Conservation (phyloP, 768 basidiomycete genomes). For the Fistulinella prunicolor region DNA sequence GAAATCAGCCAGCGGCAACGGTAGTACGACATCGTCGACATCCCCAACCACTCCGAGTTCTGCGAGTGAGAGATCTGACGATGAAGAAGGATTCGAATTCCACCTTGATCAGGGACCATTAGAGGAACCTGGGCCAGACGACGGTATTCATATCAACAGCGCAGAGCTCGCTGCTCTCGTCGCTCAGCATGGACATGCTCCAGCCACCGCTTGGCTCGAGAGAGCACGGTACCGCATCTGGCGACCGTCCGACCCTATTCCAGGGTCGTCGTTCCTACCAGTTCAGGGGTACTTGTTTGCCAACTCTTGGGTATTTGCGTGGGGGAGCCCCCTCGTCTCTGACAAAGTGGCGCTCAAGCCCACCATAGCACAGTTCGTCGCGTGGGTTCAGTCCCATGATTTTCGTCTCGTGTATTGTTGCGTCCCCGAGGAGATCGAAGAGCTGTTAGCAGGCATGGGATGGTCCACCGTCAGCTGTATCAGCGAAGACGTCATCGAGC, state of each 20-base stretch:
- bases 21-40: background rate
- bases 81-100: background rate
- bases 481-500: constrained; percentile 57
- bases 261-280: constrained; percentile 41
- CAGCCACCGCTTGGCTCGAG: constrained; percentile 71
- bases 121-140: constrained; percentile 11
- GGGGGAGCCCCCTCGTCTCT: constrained; percentile 62
- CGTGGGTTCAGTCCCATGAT: constrained; percentile 40
- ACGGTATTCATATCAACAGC: constrained; percentile 2
- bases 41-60: background rate
- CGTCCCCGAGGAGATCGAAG: constrained; percentile 50
- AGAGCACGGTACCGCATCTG: constrained; percentile 50
- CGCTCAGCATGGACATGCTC: constrained; percentile 63
- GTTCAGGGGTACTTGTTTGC: constrained; percentile 59
- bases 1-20: background rate
- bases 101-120: background rate
- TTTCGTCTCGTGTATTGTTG: constrained; percentile 61
- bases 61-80: constrained; percentile 3
- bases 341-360: constrained; percentile 33
- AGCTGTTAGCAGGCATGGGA: constrained; percentile 47
- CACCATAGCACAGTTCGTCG: constrained; percentile 41
- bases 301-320: constrained; percentile 54
- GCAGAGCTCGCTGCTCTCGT: constrained; percentile 48
- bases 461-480: constrained; percentile 65
- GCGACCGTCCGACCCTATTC: constrained; percentile 31